Evolutionary conservation across 805 yeast genomes (phyloP).

Genomic region (Pachysolen tannophilus): DNA sequence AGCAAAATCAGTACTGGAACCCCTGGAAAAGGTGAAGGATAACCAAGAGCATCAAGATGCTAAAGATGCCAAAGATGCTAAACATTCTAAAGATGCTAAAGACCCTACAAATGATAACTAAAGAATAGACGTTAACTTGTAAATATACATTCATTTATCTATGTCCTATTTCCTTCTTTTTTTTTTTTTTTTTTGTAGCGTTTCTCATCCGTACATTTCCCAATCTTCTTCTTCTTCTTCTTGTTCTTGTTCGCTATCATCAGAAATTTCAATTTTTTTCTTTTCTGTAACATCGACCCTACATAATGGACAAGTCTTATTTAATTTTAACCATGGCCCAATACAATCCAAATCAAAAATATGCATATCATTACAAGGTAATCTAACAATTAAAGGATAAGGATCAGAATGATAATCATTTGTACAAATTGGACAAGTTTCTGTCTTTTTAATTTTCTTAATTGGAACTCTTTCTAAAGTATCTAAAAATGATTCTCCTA

Average conservation of each 20-base stretch:
- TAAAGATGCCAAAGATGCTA: too few species aligned
- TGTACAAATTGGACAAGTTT: conserved; percentile 83
- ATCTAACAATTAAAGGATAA: conserved; percentile 70
- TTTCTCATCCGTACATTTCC: conserved; percentile 65
- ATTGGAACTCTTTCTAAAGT: conserved; percentile 63
- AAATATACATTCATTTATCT: conserved; percentile 1
- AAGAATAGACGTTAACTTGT: too few species aligned
- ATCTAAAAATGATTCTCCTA: conserved; percentile 65
- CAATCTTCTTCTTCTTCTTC: conserved; percentile 72
- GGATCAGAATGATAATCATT: conserved; percentile 60
- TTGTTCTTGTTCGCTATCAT: conserved; percentile 47
- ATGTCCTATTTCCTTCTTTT: not conserved
- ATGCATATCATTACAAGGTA: conserved; percentile 65
- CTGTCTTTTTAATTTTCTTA: conserved; percentile 33
- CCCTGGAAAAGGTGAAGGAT: too few species aligned
- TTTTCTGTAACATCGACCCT: conserved; percentile 58
- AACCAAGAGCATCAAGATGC: too few species aligned
- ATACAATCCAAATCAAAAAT: conserved; percentile 85
- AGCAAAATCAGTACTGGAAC: too few species aligned
- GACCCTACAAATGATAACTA: too few species aligned
- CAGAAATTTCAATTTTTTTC: conserved; percentile 27
- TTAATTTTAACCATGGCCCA: conserved; percentile 76
- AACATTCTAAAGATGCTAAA: too few species aligned
- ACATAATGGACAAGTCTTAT: conserved; percentile 81
- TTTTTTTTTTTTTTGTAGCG: too few species aligned